Conservation (phyloP, 352 stramenopile species). For the Globisporangium parvum region DNA sequence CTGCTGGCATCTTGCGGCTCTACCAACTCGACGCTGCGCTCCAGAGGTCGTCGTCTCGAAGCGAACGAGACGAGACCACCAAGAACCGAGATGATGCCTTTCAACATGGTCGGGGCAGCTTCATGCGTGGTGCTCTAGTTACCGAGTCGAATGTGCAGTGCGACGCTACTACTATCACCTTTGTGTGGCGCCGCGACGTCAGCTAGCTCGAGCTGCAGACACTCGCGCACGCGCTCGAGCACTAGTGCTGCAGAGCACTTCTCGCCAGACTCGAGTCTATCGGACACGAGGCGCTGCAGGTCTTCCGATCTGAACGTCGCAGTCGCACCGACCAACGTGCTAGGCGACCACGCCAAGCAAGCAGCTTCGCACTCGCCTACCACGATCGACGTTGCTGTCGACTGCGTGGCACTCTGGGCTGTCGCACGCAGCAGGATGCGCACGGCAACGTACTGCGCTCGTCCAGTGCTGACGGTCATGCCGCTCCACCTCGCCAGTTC, state of each 20-base stretch:
- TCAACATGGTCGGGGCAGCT: no score
- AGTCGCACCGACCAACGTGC: slow-evolving; percentile 12
- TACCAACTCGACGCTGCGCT: not conserved
- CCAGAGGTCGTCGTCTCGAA: no score
- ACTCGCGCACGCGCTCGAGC: slow-evolving; percentile 2
- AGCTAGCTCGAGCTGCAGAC: slow-evolving; percentile 8
- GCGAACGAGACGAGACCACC: no score
- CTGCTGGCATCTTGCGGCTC: no score
- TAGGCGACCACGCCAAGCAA: slow-evolving; percentile 24
- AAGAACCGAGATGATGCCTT: no score
- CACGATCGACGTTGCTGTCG: not conserved
- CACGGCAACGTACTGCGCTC: slow-evolving; percentile 7
- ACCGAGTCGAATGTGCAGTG: no score
- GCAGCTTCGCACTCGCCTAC: not conserved
- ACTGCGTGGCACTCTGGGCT: not conserved
- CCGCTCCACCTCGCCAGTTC: slow-evolving; percentile 6
- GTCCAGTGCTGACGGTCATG: slow-evolving; percentile 3
- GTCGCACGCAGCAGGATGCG: slow-evolving; percentile 8
- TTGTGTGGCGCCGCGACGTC: not conserved
- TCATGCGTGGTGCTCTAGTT: no score
- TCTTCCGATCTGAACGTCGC: not conserved
- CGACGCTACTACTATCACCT: no score
- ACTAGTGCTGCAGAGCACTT: not conserved
- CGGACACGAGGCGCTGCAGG: not conserved
- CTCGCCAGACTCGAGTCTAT: not conserved